Evolutionary conservation across 2,329 filamentous ascomycete species (phyloP), one percentile per base, ranked within the genome.

Genomic region (Ophiocordyceps camponoti-leonardi): DNA sequence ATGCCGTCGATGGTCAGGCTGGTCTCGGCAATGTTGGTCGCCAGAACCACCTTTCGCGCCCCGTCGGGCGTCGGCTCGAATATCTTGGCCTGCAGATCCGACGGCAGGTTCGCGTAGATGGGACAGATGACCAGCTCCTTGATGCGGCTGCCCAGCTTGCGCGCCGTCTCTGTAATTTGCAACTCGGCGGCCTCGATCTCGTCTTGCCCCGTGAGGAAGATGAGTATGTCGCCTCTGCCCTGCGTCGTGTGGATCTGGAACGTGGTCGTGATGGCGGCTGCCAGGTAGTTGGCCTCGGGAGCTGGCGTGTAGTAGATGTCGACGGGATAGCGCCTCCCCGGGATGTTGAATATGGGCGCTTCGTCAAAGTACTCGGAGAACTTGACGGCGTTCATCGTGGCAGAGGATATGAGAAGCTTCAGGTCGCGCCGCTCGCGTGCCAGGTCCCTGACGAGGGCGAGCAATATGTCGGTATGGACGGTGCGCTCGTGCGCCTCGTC

Each of bases 401-500:
- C 92, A 0, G 86, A 94, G 3, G 86, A 92, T 46, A 98, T 94
- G 30, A 98, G 70, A 0, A 98, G 66, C 60, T 90, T 94, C 45
- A 98, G 65, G 49, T 96, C 90, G 3, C 83, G 85, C 40, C 92
- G 70, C 45, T 84, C 83, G 49, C 83, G 73, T 0, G 85, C 81
- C 49, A 96, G 73, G 64, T 96, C 90, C 57, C 95, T 95, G 47
- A 94, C 72, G 31, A 98, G 64, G 12, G 85, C 86, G 48, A 94
- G 75, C 8, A 95, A 64, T 47, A 98, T 88, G 61, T 98, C 92
- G 0, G 90, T 94, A 45, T 86, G 79, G 1, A 96, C 74, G 0
- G 86, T 94, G 52, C 92, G 74, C 60, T 98, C 92, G 73, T 98
- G 92, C 0, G 92, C 92, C 61, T 98, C 92, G 58, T 98, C 92